Evolutionary conservation across 2,329 filamentous ascomycete species (phyloP).

Genomic region (Didymella glomerata): DNA sequence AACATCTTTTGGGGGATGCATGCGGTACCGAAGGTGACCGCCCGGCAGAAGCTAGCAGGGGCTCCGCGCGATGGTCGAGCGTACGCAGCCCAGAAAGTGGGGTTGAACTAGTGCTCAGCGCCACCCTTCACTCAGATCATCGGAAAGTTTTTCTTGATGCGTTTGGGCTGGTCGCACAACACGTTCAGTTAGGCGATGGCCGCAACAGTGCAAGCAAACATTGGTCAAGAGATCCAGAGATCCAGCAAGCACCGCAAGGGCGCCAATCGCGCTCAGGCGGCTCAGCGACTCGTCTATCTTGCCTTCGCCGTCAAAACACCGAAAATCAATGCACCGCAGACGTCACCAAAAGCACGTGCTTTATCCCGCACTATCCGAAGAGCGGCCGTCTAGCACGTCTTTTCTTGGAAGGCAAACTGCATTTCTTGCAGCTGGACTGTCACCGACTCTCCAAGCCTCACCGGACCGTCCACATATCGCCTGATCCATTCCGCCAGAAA

Average conservation of each 20-base stretch:
- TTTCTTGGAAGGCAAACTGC: constrained; percentile 42
- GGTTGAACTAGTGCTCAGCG: constrained; percentile 22
- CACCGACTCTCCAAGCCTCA: constrained; percentile 24
- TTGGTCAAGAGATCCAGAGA: neutral
- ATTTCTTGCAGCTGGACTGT: constrained; percentile 36
- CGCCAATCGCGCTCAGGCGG: constrained; percentile 11
- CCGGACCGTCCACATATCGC: constrained; percentile 21
- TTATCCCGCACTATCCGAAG: constrained; percentile 32
- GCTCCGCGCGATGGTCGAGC: constrained; percentile 14
- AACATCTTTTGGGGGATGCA: constrained; percentile 12
- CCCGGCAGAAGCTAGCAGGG: constrained; percentile 27
- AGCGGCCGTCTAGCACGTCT: constrained; percentile 36
- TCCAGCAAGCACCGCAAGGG: constrained; percentile 1
- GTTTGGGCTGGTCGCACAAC: constrained; percentile 15
- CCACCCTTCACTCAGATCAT: constrained; percentile 23
- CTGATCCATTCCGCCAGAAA: constrained; percentile 11
- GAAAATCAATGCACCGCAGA: constrained; percentile 16
- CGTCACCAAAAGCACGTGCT: constrained; percentile 34
- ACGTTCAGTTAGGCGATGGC: neutral
- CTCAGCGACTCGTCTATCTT: constrained; percentile 11
- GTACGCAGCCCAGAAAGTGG: constrained; percentile 16
- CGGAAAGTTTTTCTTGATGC: constrained; percentile 21
- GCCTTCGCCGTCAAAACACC: constrained; percentile 17
- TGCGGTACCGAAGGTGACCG: constrained; percentile 27
- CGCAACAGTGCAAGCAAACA: constrained; percentile 6